Evolutionary conservation across 192 early-diverging fungal genomes (phyloP).

Genomic region (Piromyces finnis): DNA sequence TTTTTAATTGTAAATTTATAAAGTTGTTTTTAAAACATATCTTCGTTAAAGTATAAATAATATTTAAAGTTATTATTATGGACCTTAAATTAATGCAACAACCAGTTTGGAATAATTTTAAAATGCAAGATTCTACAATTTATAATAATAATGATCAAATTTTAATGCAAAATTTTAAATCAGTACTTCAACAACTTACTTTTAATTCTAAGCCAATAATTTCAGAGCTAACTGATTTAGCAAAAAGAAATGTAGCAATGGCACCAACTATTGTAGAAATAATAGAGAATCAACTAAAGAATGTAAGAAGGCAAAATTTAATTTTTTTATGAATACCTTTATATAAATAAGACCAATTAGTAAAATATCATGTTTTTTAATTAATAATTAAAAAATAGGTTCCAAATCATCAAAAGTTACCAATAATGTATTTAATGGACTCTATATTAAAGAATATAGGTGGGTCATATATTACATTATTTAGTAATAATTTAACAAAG

Average conservation of each 20-base stretch:
- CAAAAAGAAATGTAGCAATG: constrained; percentile 45
- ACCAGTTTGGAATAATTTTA: not conserved
- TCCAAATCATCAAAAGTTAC: constrained; percentile 58
- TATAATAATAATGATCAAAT: not conserved
- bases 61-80: too few species aligned
- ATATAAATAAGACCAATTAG: too few species aligned
- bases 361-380: too few species aligned
- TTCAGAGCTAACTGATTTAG: constrained; percentile 69
- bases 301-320: constrained; percentile 15
- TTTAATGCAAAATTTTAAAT: not conserved
- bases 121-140: not conserved
- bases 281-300: constrained; percentile 40
- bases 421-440: constrained; percentile 79
- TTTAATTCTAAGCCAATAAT: constrained; percentile 91
- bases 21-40: too few species aligned
- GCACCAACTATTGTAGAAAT: constrained; percentile 58
- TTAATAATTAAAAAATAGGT: constrained; percentile 22
- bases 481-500: constrained; percentile 50
- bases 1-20: too few species aligned
- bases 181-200: constrained; percentile 32
- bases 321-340: too few species aligned
- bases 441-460: constrained; percentile 94
- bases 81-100: not conserved
- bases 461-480: constrained; percentile 46
- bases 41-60: too few species aligned